phyloP scores from a whole-genome alignment of 2,329 filamentous ascomycete species.

The Teratosphaeria pseudoeucalypti region DNA sequence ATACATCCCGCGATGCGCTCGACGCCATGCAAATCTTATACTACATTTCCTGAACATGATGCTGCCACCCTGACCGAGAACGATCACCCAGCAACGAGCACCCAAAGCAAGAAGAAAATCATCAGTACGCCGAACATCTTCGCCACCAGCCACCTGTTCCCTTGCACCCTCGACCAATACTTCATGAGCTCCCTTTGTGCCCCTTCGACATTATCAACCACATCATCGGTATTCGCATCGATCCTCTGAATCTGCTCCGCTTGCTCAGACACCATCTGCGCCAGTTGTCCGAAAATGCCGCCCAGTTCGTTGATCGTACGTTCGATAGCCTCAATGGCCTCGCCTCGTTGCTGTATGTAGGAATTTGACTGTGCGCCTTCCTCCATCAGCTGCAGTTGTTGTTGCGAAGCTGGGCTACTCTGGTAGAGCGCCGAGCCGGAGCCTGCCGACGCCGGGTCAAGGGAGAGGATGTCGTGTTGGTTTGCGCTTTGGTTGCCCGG shows the following conservation, averaged over 20 bases:
- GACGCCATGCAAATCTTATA: not conserved
- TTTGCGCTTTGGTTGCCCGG: slow-evolving; percentile 26
- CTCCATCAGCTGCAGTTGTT: slow-evolving; percentile 80
- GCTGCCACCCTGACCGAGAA: not conserved
- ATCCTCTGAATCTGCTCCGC: slow-evolving; percentile 96
- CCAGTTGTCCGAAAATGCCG: slow-evolving; percentile 84
- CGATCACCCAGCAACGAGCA: slow-evolving; percentile 23
- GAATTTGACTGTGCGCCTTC: slow-evolving; percentile 75
- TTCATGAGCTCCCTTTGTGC: slow-evolving; percentile 91
- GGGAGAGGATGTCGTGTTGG: slow-evolving; percentile 39
- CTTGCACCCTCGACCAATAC: slow-evolving; percentile 89
- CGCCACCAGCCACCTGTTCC: slow-evolving; percentile 89
- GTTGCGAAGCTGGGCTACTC: slow-evolving; percentile 55
- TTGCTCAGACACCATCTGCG: slow-evolving; percentile 94
- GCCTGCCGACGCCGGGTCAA: slow-evolving; percentile 35
- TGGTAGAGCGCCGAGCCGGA: slow-evolving; percentile 27
- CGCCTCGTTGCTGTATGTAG: slow-evolving; percentile 87
- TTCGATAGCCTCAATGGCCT: slow-evolving; percentile 95
- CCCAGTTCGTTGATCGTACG: slow-evolving; percentile 88
- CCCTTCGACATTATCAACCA: slow-evolving; percentile 96
- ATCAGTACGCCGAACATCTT: slow-evolving; percentile 80
- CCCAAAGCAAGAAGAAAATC: slow-evolving; percentile 51
- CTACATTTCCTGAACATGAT: not conserved
- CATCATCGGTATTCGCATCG: slow-evolving; percentile 93
- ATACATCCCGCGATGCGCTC: not conserved